phyloP scores from a whole-genome alignment of 1,139 yeast genomes.

The Candida tetrigidarum region DNA sequence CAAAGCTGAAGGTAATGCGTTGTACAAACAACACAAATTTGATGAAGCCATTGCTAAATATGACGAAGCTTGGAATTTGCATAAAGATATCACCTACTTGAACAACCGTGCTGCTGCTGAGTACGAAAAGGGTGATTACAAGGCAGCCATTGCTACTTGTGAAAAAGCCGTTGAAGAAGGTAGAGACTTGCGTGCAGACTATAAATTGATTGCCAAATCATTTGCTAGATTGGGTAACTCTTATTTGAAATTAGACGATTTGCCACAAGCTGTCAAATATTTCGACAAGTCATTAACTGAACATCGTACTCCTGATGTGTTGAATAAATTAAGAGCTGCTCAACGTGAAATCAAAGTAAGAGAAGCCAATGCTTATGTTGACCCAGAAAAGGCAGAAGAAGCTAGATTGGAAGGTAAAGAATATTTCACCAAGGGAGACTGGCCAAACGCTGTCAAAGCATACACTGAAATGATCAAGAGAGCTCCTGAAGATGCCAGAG shows the following conservation, averaged over 20 bases:
- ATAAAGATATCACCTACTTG: conserved; percentile 87
- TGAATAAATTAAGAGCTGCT: conserved; percentile 83
- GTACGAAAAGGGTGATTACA: conserved; percentile 92
- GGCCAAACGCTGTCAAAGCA: conserved; percentile 96
- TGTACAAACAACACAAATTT: conserved; percentile 86
- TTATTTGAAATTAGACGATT: conserved; percentile 75
- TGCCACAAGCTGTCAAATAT: conserved; percentile 71
- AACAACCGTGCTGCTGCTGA: conserved; percentile 99
- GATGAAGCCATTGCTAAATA: conserved; percentile 92
- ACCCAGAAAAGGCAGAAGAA: conserved; percentile 93
- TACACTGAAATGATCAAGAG: conserved; percentile 96
- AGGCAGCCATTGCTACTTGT: conserved; percentile 81
- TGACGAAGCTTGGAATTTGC: conserved; percentile 82
- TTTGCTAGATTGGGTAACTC: conserved; percentile 89
- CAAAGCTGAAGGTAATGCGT: conserved; percentile 84
- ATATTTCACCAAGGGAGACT: conserved; percentile 85
- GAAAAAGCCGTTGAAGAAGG: conserved; percentile 85
- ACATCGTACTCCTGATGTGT: conserved; percentile 94
- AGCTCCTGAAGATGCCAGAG: conserved; percentile 95
- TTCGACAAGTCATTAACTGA: conserved; percentile 95
- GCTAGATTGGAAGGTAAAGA: conserved; percentile 95
- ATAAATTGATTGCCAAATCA: conserved; percentile 89
- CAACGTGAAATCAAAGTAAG: conserved; percentile 83
- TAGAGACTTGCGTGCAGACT: conserved; percentile 88
- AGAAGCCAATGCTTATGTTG: conserved; percentile 78